Percentiles rank a stretch among this genome's conserved stretches.
phyloP scores from a whole-genome alignment of 352 stramenopile species.

The Phytophthora foliorum region DNA sequence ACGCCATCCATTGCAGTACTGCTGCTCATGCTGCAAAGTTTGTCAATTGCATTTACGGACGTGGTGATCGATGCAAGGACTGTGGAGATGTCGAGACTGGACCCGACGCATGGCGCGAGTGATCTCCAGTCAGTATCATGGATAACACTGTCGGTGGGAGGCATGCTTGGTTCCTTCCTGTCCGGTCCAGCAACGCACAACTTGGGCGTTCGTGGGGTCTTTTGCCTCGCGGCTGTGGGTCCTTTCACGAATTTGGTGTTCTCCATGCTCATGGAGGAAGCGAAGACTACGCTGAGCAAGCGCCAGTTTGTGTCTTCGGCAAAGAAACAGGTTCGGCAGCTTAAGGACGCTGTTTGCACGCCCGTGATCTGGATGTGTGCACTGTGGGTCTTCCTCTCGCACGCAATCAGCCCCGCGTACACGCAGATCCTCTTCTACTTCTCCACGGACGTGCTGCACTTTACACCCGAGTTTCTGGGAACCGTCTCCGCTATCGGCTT shows the following conservation, averaged over 20 bases:
- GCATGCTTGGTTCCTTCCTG: constrained; percentile 94
- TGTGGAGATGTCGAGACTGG: constrained; percentile 93
- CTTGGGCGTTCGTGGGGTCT: constrained; percentile 93
- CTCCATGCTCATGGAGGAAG: constrained; percentile 91
- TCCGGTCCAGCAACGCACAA: constrained; percentile 90
- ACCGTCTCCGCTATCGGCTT: constrained; percentile 83
- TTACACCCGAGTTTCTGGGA: constrained; percentile 96
- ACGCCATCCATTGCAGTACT: constrained; percentile 60
- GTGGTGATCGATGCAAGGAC: constrained; percentile 92
- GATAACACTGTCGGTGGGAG: constrained; percentile 92
- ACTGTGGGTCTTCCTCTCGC: constrained; percentile 96
- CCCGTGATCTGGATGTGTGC: constrained; percentile 95
- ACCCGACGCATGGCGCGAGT: constrained; percentile 87
- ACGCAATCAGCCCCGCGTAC: constrained; percentile 93
- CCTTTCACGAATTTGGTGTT: constrained; percentile 93
- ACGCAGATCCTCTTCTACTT: constrained; percentile 97
- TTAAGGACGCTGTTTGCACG: constrained; percentile 87
- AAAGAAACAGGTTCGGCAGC: constrained; percentile 59
- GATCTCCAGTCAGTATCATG: constrained; percentile 96
- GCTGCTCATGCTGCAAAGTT: constrained; percentile 85
- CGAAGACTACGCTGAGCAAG: constrained; percentile 50
- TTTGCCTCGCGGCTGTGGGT: constrained; percentile 90
- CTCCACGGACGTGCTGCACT: constrained; percentile 95
- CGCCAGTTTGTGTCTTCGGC: constrained; percentile 64
- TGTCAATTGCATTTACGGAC: constrained; percentile 77